Evolutionary conservation across 1,284 basidiomycete species (phyloP).

Genomic region (Cryptococcus floricola): DNA sequence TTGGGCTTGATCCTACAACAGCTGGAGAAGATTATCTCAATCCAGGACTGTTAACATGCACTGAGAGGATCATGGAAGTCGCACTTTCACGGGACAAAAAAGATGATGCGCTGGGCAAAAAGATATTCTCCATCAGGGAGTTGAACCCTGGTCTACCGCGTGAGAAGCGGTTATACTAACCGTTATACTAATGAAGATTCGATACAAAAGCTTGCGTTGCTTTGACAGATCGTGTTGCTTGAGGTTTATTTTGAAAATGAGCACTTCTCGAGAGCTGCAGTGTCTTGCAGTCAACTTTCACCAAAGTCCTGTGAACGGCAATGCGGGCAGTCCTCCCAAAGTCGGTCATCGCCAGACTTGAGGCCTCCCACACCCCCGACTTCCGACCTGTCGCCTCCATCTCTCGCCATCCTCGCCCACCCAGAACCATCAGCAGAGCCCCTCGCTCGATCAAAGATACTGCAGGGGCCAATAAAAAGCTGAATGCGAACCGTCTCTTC

Average conservation of each 20-base stretch:
- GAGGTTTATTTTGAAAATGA: no score
- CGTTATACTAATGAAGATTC: conserved; percentile 1
- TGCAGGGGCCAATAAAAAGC: background rate
- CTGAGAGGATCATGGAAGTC: no score
- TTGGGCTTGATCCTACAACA: no score
- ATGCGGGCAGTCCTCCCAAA: conserved; percentile 13
- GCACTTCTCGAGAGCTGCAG: no score
- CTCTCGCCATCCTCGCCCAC: background rate
- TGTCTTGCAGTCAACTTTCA: no score
- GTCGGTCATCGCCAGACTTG: conserved; percentile 11
- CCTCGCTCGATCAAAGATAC: background rate
- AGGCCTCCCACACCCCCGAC: conserved; percentile 10
- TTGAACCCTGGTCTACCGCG: conserved; percentile 3
- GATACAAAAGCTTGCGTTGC: no score
- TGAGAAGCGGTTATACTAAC: conserved; percentile 4
- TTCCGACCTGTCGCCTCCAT: conserved; percentile 10
- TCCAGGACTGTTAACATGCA: no score
- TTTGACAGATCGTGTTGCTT: accelerated
- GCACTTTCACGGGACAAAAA: no score
- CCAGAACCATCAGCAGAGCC: background rate
- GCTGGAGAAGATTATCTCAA: no score
- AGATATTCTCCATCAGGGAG: conserved; percentile 1
- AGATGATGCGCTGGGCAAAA: background rate
- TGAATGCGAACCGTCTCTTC: background rate
- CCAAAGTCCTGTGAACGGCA: no score